Evolutionary conservation across 306 rosid genomes (phyloP).

Genomic region (Prunus campanulata): DNA sequence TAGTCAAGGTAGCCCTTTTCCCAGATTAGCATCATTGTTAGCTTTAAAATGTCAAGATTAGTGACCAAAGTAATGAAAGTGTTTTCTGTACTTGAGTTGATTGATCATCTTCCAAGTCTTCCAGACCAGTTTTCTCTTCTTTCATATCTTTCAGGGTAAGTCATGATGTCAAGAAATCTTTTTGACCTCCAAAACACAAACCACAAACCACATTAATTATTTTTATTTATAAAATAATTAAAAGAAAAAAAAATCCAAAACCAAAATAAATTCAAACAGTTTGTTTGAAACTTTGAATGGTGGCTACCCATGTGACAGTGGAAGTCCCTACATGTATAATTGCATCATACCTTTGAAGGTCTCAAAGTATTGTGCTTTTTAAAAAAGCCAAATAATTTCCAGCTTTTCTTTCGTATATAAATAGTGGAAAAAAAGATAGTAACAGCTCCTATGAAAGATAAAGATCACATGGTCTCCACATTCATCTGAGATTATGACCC

Average conservation of each 20-base stretch:
- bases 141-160: conserved; percentile 9
- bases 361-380: conserved; percentile 20
- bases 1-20: not conserved
- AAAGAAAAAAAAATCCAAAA: not conserved
- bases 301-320: conserved; percentile 28
- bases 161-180: conserved; percentile 17
- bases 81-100: conserved; percentile 15
- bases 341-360: conserved; percentile 11
- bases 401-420: conserved; percentile 26
- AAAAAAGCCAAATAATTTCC: conserved; percentile 15
- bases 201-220: not conserved
- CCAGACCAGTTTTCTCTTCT: conserved; percentile 2
- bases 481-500: conserved; percentile 21
- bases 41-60: conserved; percentile 19
- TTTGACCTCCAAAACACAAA: conserved; percentile 26
- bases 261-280: conserved; percentile 1
- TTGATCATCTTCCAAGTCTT: not conserved
- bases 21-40: conserved; percentile 16
- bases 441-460: conserved; percentile 19
- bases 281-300: conserved; percentile 6
- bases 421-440: conserved; percentile 15
- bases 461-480: conserved; percentile 63
- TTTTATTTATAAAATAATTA: not conserved
- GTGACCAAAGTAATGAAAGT: not conserved
- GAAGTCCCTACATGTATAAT: conserved; percentile 4